Evolutionary conservation across 1,139 yeast genomes (phyloP).

Genomic region (Wickerhamomyces sp.): DNA sequence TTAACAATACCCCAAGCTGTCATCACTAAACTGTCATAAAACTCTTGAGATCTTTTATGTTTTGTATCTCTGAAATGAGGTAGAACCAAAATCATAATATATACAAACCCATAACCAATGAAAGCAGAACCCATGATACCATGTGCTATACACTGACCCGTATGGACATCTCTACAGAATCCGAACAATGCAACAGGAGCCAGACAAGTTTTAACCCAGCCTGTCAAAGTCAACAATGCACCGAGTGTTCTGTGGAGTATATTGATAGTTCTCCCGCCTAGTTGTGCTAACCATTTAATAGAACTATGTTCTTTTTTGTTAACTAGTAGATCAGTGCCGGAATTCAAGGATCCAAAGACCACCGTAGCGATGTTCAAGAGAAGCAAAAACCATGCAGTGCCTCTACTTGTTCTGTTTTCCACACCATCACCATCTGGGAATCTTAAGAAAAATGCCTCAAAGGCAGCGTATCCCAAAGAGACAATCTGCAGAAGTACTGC

Average conservation of each 20-base stretch:
- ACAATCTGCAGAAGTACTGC: conserved; percentile 45
- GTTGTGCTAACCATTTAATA: conserved; percentile 23
- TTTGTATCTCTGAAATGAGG: conserved; percentile 58
- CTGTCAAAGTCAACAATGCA: conserved; percentile 44
- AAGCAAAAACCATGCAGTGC: conserved; percentile 58
- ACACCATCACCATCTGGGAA: conserved; percentile 62
- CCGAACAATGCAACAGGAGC: conserved; percentile 85
- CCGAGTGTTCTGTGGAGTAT: conserved; percentile 44
- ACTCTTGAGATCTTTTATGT: conserved; percentile 67
- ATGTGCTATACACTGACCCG: conserved; percentile 95
- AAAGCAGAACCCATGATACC: conserved; percentile 95
- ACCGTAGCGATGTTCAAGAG: conserved; percentile 43
- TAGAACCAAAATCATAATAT: conserved; percentile 59
- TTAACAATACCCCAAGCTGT: conserved; percentile 89
- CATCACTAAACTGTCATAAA: conserved; percentile 76
- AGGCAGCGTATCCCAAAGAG: conserved; percentile 44
- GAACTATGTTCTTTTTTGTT: conserved; percentile 25
- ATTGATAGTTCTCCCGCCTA: conserved; percentile 29
- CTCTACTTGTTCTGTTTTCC: conserved; percentile 62
- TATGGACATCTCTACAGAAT: conserved; percentile 67
- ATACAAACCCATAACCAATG: conserved; percentile 69
- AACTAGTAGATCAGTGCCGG: conserved; percentile 46
- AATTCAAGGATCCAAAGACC: conserved; percentile 49
- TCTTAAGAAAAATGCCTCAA: conserved; percentile 52
- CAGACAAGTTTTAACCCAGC: conserved; percentile 67